Conservation (phyloP, 108 stramenopile genomes). For the Conticribra guillardii region DNA sequence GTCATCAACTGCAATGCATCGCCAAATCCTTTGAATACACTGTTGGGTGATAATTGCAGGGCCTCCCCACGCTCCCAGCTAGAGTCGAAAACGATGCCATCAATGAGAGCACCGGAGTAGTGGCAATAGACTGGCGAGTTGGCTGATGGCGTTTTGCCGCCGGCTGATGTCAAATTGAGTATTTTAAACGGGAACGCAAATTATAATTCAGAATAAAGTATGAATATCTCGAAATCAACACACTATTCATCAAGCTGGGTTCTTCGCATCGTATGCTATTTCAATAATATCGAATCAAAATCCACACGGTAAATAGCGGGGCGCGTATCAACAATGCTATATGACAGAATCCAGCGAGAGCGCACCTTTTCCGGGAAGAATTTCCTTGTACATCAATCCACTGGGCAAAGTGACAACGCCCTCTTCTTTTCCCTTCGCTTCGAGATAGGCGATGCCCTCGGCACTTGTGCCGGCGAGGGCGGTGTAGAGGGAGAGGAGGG, state of each 20-base stretch:
- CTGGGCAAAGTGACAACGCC: constrained; percentile 72
- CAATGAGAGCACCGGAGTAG: constrained; percentile 61
- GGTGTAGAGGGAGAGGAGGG: constrained; percentile 45
- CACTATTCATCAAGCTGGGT: no score
- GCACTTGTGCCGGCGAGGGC: constrained; percentile 66
- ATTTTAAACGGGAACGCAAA: no score
- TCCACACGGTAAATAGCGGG: no score
- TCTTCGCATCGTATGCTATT: no score
- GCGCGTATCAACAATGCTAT: no score
- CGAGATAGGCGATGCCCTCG: constrained; percentile 66
- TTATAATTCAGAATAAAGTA: no score
- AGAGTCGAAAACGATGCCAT: constrained; percentile 66
- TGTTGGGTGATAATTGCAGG: constrained; percentile 60
- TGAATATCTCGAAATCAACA: no score
- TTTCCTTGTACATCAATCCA: constrained; percentile 86
- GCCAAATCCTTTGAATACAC: constrained; percentile 64
- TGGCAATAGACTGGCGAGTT: constrained; percentile 48
- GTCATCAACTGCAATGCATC: constrained; percentile 98
- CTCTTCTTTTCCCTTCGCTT: constrained; percentile 76
- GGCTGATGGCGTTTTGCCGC: constrained; percentile 44
- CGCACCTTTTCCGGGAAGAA: constrained; percentile 64
- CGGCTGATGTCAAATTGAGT: no score
- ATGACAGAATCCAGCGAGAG: no score
- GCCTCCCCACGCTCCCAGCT: constrained; percentile 57
- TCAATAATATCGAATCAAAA: no score